Percentiles rank a stretch among this genome's conserved stretches.
Evolutionary conservation across 768 basidiomycete species (phyloP).

Genomic region (Tulasnella sp.): DNA sequence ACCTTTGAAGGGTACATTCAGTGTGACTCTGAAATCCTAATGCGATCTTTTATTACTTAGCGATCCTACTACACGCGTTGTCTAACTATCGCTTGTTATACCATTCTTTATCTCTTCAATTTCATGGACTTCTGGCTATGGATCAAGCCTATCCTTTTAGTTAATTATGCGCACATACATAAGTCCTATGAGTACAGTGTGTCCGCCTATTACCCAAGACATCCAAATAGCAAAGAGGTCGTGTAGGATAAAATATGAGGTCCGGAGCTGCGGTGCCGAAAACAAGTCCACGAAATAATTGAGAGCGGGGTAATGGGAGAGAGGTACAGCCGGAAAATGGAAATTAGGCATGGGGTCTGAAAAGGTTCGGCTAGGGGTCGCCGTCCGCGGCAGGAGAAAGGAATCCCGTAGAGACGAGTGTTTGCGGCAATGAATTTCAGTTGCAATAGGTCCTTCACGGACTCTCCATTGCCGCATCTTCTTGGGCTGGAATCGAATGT

Average conservation of each 20-base stretch:
- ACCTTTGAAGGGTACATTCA: conserved; percentile 22
- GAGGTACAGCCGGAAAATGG: background rate
- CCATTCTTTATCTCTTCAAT: background rate
- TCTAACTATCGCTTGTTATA: background rate
- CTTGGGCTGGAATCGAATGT: background rate
- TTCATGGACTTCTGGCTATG: background rate
- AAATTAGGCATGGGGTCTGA: background rate
- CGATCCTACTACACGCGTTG: background rate
- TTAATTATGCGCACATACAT: background rate
- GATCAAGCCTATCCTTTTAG: background rate
- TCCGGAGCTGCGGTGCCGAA: background rate
- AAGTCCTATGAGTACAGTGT: background rate
- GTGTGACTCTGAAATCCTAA: conserved; percentile 12
- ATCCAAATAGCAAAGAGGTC: background rate
- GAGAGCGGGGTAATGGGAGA: background rate
- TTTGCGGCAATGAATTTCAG: background rate
- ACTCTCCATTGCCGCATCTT: background rate
- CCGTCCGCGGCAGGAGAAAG: background rate
- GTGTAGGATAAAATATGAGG: conserved; percentile 5
- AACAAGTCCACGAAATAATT: background rate
- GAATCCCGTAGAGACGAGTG: background rate
- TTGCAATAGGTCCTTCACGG: background rate
- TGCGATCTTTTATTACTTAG: background rate
- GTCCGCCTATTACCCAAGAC: background rate
- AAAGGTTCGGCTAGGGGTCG: background rate